phyloP scores from a whole-genome alignment of 192 early-diverging fungal species.

The Entophlyctis luteolus region DNA sequence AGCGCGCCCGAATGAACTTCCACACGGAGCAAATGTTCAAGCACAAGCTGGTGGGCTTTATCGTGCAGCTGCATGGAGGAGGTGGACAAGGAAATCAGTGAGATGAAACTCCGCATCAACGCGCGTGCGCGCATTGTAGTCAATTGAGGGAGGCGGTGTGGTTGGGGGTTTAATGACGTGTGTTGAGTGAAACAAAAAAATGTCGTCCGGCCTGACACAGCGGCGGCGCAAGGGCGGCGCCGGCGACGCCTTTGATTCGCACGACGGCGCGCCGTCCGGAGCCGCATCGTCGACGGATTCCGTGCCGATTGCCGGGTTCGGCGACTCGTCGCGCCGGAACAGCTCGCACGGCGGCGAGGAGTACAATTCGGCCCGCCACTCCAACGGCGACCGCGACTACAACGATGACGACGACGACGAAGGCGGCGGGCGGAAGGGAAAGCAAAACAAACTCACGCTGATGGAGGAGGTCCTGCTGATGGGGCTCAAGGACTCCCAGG shows the following conservation, averaged over 20 bases:
- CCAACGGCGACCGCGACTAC: constrained; percentile 1
- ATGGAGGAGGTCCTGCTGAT: constrained; percentile 93
- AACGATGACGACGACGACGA: too few species aligned
- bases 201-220: constrained; percentile 39
- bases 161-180: too few species aligned
- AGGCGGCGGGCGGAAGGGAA: constrained; percentile 31
- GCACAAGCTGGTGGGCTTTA: constrained; percentile 98
- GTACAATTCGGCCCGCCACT: not conserved
- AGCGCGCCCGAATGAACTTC: too few species aligned
- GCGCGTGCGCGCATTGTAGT: constrained; percentile 85
- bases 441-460: constrained; percentile 67
- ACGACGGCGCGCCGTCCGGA: too few species aligned
- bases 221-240: constrained; percentile 32
- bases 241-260: constrained; percentile 7
- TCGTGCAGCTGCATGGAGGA: constrained; percentile 99
- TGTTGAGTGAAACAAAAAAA: too few species aligned
- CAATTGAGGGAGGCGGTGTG: too few species aligned
- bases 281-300: too few species aligned
- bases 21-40: constrained; percentile 99
- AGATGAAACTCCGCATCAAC: constrained; percentile 95
- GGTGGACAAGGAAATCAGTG: constrained; percentile 98
- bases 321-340: not conserved
- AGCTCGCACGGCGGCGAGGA: not conserved
- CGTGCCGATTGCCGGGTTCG: not conserved
- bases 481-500: constrained; percentile 90